Evolutionary conservation across 2,329 filamentous ascomycete genomes (phyloP), one percentile per base, ranked within the genome.

Genomic region (Fusarium staphyleae): DNA sequence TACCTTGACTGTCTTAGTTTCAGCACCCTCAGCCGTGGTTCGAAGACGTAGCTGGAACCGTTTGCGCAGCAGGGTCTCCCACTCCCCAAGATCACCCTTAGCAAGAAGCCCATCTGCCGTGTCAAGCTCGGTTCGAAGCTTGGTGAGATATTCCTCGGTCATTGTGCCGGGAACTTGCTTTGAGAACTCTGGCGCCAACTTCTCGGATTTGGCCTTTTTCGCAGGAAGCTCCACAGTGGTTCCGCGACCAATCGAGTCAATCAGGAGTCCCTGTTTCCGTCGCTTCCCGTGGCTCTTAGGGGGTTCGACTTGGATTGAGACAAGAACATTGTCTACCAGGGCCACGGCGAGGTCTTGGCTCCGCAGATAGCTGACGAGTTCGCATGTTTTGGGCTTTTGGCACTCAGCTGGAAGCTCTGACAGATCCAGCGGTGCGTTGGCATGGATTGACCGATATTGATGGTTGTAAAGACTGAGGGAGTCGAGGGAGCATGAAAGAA

Each of bases 161-260:
- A 83, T 73, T 2, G 80, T 81, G 3, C 82, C 81, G 0, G 82
- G 80, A 57, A 79, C 65, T 9, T 72, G 67, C 22, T 62, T 62
- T 1, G 74, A 71, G 41, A 76, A 75, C 43, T 71, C 71, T 4
- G 55, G 43, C 4, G 69, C 73, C 4, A 63, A 40, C 6, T 68
- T 66, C 4, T 72, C 71, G 26, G 63, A 64, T 54, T 70, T 71
- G 4, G 48, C 53, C 39, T 67, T 73, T 56, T 76, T 75, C 5
- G 67, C 45, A 14, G 70, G 60, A 32, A 74, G 62, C 59, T 76
- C 75, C 4, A 74, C 65, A 10, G 73, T 71, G 1, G 77, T 75
- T 3, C 87, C 88, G 54, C 87, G 87, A 2, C 88, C 87, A 47
- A 93, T 84, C 0, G 89, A 88, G 67, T 93, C 88, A 28, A 90